These are phyloP conservation scores for Botrytis squamosa DNA, from an alignment of 2,329 filamentous ascomycete species.

Conservation along the genomic window DNA sequence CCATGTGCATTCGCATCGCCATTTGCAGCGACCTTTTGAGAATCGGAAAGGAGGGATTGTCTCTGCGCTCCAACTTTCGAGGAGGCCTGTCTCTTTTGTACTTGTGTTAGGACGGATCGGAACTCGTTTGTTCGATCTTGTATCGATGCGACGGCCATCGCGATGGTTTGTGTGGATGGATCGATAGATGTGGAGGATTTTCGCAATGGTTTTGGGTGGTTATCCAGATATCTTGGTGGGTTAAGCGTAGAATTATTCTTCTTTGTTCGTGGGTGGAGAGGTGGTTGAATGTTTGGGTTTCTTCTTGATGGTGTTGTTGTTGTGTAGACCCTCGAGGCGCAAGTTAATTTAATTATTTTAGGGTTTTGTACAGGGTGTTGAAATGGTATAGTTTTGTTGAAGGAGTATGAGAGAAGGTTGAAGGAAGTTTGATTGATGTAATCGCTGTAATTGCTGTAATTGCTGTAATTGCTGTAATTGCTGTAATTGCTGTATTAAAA, in stretches of 20 bases:
- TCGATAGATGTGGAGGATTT: constrained; percentile 6
- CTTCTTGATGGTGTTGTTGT: not conserved
- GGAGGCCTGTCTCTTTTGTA: constrained; percentile 74
- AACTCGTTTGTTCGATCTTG: constrained; percentile 98
- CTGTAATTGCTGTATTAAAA: not conserved
- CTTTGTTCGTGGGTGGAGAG: not conserved
- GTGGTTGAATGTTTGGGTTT: not conserved
- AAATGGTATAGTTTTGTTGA: not conserved
- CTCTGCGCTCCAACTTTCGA: constrained; percentile 77
- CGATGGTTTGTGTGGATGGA: not conserved
- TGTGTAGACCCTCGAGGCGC: not conserved
- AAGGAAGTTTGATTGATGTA: not conserved
- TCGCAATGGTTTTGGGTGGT: constrained; percentile 17
- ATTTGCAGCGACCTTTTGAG: constrained; percentile 65
- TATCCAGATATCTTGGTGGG: constrained; percentile 12
- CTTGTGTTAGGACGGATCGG: constrained; percentile 82
- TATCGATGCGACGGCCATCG: constrained; percentile 71
- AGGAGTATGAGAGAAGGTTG: not conserved
- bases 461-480: not conserved
- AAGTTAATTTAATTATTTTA: not conserved
- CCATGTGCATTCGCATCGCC: constrained; percentile 47
- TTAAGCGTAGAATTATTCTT: not conserved
- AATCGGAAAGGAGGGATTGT: constrained; percentile 73
- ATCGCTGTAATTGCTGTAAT: too few relatives aligned
- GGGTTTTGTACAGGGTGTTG: not conserved